phyloP scores from a whole-genome alignment of 2,329 filamentous ascomycete genomes.

The Phaeosphaeria sp. region DNA sequence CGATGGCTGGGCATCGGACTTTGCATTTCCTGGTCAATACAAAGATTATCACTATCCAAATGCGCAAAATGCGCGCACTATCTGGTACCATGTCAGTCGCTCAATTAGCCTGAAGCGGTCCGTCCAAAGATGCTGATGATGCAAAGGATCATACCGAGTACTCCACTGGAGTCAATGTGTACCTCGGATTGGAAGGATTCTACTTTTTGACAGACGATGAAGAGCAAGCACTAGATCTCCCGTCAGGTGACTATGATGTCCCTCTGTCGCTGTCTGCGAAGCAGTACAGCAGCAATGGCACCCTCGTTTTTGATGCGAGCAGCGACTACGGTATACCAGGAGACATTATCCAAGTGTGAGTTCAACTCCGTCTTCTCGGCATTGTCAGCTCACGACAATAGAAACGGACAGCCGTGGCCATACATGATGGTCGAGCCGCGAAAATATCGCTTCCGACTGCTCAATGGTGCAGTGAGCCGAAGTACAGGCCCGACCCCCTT shows the following conservation, averaged over 20 bases:
- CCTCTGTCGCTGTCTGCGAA: slow-evolving; percentile 60
- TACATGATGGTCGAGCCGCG: slow-evolving; percentile 63
- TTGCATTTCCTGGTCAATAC: slow-evolving; percentile 59
- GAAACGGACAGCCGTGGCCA: slow-evolving; percentile 66
- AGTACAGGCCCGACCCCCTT: slow-evolving; percentile 10
- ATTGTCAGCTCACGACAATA: not conserved
- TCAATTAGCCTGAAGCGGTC: no score
- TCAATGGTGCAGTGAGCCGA: slow-evolving; percentile 51
- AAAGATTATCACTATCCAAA: slow-evolving; percentile 71
- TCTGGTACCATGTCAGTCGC: slow-evolving; percentile 64
- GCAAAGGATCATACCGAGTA: slow-evolving; percentile 49
- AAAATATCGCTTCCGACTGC: slow-evolving; percentile 65
- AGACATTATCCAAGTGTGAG: slow-evolving; percentile 62
- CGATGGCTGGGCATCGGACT: slow-evolving; percentile 64
- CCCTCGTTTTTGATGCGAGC: slow-evolving; percentile 55
- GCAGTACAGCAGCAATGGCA: slow-evolving; percentile 60
- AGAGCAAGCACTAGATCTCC: slow-evolving; percentile 59
- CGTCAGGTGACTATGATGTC: slow-evolving; percentile 61
- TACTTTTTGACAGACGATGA: slow-evolving; percentile 62
- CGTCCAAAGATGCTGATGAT: no score
- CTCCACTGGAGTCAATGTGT: slow-evolving; percentile 62
- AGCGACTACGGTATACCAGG: slow-evolving; percentile 61
- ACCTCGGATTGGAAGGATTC: slow-evolving; percentile 63
- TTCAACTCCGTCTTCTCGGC: not conserved
- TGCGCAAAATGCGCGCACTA: slow-evolving; percentile 57